Evolutionary conservation across 371 early-diverging fungal genomes (phyloP).

Genomic region (Neoconidiobolus thromboides): DNA sequence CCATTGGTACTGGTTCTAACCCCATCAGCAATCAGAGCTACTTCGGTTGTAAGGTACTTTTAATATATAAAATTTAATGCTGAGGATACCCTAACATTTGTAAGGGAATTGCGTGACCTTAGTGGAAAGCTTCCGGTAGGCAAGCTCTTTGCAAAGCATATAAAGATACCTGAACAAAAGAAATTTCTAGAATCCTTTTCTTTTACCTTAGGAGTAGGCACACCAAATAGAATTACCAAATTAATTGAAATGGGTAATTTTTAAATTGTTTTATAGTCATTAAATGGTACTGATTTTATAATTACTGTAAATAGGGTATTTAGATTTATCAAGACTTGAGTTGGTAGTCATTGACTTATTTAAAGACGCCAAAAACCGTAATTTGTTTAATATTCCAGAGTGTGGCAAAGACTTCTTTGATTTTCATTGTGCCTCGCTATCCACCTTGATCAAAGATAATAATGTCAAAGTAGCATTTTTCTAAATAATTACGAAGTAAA

Average conservation of each 20-base stretch:
- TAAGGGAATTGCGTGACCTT: neutral
- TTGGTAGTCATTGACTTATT: slow-evolving; percentile 51
- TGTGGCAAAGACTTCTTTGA: slow-evolving; percentile 40
- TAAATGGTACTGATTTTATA: neutral
- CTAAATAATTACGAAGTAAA: neutral
- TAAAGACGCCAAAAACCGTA: slow-evolving; percentile 54
- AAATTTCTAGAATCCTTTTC: slow-evolving; percentile 29
- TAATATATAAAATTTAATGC: neutral
- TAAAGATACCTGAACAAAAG: slow-evolving; percentile 58
- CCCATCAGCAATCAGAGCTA: neutral
- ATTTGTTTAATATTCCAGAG: slow-evolving; percentile 53
- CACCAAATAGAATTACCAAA: slow-evolving; percentile 56
- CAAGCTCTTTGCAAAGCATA: slow-evolving; percentile 71
- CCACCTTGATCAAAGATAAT: neutral
- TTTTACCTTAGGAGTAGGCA: slow-evolving; percentile 58
- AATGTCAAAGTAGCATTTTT: slow-evolving; percentile 1
- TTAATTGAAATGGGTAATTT: slow-evolving; percentile 32
- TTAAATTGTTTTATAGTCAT: too few species aligned
- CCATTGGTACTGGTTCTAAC: neutral
- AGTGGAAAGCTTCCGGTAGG: slow-evolving; percentile 25
- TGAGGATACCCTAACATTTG: neutral
- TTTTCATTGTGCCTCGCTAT: neutral
- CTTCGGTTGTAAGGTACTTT: neutral
- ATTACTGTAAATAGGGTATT: slow-evolving; percentile 18
- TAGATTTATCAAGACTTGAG: slow-evolving; percentile 33